Evolutionary conservation across 305 asterid species (phyloP).

Genomic region (Fraxinus sp.): DNA sequence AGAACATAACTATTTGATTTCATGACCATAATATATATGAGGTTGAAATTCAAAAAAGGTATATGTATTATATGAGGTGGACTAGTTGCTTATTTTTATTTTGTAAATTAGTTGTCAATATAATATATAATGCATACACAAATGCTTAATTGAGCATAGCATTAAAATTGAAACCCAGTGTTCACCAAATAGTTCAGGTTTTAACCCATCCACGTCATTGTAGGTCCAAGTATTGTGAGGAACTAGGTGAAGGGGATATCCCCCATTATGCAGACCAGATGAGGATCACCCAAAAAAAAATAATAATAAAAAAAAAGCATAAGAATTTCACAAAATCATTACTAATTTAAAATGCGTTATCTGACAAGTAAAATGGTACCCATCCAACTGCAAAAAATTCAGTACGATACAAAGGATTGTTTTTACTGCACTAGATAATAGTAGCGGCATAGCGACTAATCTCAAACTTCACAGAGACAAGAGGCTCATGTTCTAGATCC

Average conservation of each 20-base stretch:
- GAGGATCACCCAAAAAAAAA: background rate
- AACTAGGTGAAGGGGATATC: background rate
- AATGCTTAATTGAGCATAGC: background rate
- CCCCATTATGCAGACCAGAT: background rate
- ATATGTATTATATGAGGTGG: background rate
- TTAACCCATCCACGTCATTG: background rate
- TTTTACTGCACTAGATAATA: background rate
- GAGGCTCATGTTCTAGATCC: background rate
- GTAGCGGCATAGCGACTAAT: background rate
- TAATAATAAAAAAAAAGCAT: background rate
- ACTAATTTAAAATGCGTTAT: background rate
- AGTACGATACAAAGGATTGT: background rate
- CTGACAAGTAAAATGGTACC: background rate
- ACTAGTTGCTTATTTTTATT: background rate
- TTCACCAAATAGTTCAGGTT: background rate
- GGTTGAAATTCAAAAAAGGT: background rate
- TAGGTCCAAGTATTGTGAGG: background rate
- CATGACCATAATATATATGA: background rate
- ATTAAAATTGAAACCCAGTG: background rate
- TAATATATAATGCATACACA: background rate
- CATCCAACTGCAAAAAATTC: background rate
- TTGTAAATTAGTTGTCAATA: background rate
- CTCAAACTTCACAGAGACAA: slow-evolving; percentile 4
- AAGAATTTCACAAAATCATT: background rate
- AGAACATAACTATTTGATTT: background rate